Evolutionary conservation across 169 alveolate species (phyloP), one percentile per base, ranked within the genome.

Genomic region (Plasmodium gonderi): DNA sequence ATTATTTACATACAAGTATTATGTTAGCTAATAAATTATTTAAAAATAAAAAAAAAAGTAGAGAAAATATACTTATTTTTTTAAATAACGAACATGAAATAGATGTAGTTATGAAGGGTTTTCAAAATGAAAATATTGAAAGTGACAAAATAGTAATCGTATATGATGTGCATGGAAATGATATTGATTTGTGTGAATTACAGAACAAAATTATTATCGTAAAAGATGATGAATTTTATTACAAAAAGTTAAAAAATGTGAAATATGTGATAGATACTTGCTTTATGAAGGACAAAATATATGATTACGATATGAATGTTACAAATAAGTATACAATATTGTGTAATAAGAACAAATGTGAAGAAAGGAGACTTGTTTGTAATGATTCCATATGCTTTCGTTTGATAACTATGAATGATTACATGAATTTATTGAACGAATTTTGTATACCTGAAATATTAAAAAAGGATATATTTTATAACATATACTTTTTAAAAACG

Each of bases 71-170:
- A 42, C 79, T 87, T 44, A 51, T 87, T 44, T 74, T 75, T 75
- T 87, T 87, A 87, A 87, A 87, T 75, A 87, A 87, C 68, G 93
- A 87, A 51, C 67, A 87, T 5, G 93, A 87, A 87, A 87, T 87
- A 75, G 85, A 87, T 45, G 31, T 54, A 20, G 80, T 87, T 17
- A 47, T 47, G 68, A 87, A 33, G 69, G 93, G 93, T 1, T 76
- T 87, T 14, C 68, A 54, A 74, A 51, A 54, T 38, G 44, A 45
- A 38, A 49, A 49, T 33, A 87, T 87, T 36, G 78, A 74, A 51
- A 87, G 68, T 36, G 40, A 49, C 8, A 1, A 69, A 31, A 75
- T 87, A 14, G 69, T 9, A 75, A 42, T 75, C 54, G 79, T 87
- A 67, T 14, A 87, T 40, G 87, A 87, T 60, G 14, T n/a, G 7